Evolutionary conservation across 768 basidiomycete species (phyloP).

Genomic region (Russula sp.): DNA sequence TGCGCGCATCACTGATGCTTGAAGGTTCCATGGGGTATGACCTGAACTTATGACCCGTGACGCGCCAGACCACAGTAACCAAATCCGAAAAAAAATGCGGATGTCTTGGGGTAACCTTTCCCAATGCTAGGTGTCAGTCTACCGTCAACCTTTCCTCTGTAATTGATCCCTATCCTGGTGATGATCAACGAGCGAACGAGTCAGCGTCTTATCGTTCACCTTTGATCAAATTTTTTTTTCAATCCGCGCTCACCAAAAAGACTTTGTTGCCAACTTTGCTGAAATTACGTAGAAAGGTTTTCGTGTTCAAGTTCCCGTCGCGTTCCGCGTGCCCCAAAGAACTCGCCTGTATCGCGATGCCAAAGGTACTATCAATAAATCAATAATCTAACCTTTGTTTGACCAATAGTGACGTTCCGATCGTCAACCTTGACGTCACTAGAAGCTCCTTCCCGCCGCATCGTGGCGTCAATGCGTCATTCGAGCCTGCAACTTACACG

Average conservation of each 20-base stretch:
- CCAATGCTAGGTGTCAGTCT: constrained; percentile 81
- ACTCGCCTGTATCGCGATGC: constrained; percentile 71
- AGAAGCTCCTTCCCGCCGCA: constrained; percentile 75
- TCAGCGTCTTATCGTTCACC: constrained; percentile 63
- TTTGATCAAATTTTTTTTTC: constrained; percentile 54
- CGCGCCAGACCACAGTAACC: constrained; percentile 51
- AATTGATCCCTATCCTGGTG: constrained; percentile 4
- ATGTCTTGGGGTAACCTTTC: constrained; percentile 92
- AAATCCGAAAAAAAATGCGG: constrained; percentile 62
- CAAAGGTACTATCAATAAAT: constrained; percentile 44
- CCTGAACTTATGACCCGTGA: too few species aligned
- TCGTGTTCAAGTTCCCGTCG: constrained; percentile 80
- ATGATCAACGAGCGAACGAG: not conserved
- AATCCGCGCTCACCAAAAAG: constrained; percentile 43
- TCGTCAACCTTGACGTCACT: not conserved
- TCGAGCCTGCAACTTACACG: constrained; percentile 78
- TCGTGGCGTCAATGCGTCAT: constrained; percentile 85
- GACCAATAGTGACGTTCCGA: not conserved
- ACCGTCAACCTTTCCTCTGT: constrained; percentile 31
- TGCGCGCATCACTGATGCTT: not conserved
- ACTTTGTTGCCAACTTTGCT: constrained; percentile 30
- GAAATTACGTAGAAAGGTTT: constrained; percentile 58
- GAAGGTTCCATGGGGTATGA: constrained; percentile 79
- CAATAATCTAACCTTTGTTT: not conserved
- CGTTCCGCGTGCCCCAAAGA: constrained; percentile 77